Conservation (phyloP, 2,329 filamentous ascomycete species). For the Pseudofabraea citricarpa region DNA sequence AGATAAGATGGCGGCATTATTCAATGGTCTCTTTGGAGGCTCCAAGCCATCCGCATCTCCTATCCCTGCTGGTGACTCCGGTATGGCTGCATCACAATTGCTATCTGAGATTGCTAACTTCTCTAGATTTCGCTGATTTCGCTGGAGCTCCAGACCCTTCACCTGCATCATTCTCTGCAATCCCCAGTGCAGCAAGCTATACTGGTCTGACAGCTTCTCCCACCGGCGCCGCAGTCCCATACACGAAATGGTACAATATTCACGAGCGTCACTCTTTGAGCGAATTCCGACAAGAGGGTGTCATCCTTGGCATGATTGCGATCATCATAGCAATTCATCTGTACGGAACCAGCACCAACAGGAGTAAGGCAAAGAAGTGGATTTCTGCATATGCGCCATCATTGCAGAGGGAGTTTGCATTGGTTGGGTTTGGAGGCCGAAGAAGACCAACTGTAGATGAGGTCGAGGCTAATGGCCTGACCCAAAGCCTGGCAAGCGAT, state of each 20-base stretch:
- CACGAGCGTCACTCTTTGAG: constrained; percentile 81
- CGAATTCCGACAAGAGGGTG: constrained; percentile 85
- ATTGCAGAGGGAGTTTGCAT: constrained; percentile 76
- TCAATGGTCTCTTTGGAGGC: constrained; percentile 62
- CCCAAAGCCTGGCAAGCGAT: constrained; percentile 32
- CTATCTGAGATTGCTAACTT: constrained; percentile 9
- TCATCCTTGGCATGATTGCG: constrained; percentile 71
- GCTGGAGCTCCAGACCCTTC: constrained; percentile 69
- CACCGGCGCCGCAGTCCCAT: constrained; percentile 55
- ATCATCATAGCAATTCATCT: constrained; percentile 75
- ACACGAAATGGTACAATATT: constrained; percentile 94
- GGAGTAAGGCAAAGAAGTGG: constrained; percentile 76
- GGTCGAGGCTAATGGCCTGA: constrained; percentile 34
- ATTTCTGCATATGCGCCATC: constrained; percentile 66
- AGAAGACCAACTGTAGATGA: constrained; percentile 40
- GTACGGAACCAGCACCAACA: constrained; percentile 76
- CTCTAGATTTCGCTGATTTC: constrained; percentile 88
- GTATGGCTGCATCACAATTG: constrained; percentile 40
- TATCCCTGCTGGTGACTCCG: constrained; percentile 52
- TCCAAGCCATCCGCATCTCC: constrained; percentile 53
- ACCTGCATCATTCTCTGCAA: constrained; percentile 42
- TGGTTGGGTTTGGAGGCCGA: constrained; percentile 71
- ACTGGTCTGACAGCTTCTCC: constrained; percentile 38
- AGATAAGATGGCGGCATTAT: constrained; percentile 25
- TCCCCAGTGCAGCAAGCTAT: constrained; percentile 38